These are phyloP conservation scores for Clarireedia hainanense DNA, from an alignment of 2,329 filamentous ascomycete species.

Conservation along the genomic window DNA sequence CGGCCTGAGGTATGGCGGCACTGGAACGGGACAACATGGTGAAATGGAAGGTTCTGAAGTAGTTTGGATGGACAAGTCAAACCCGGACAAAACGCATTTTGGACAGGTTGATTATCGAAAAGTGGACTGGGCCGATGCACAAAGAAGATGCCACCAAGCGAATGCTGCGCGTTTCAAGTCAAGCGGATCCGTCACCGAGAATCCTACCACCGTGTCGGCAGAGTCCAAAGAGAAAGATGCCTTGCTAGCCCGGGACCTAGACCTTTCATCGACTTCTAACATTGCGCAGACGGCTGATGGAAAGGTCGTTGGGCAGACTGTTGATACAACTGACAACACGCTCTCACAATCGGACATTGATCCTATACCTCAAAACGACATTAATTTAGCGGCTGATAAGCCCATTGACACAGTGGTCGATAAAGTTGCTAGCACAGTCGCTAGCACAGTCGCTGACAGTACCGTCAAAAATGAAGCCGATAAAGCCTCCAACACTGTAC, in stretches of 20 bases:
- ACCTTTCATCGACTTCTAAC: background rate
- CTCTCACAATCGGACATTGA: too few species aligned
- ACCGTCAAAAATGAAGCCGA: background rate
- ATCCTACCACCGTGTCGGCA: slow-evolving; percentile 13
- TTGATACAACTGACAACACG: too few species aligned
- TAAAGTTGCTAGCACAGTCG: background rate
- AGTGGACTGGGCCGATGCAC: slow-evolving; percentile 72
- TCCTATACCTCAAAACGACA: background rate
- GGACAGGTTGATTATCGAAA: slow-evolving; percentile 69
- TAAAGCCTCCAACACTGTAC: background rate
- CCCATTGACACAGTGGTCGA: background rate
- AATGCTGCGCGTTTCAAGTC: slow-evolving; percentile 60
- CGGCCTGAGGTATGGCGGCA: slow-evolving; percentile 66
- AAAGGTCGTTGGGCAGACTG: too few species aligned
- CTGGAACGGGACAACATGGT: slow-evolving; percentile 77
- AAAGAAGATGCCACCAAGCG: slow-evolving; percentile 62
- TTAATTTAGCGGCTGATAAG: background rate
- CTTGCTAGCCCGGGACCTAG: slow-evolving; percentile 10
- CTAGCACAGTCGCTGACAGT: background rate
- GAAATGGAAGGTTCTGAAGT: slow-evolving; percentile 72
- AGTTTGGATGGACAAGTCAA: slow-evolving; percentile 57
- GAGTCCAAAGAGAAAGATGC: background rate
- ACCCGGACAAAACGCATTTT: slow-evolving; percentile 21
- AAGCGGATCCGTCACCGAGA: slow-evolving; percentile 7
- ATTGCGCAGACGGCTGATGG: background rate